These are phyloP conservation scores for Phaeosphaeriaceae sp. DNA, from an alignment of 2,329 filamentous ascomycete genomes.

Conservation along the genomic window DNA sequence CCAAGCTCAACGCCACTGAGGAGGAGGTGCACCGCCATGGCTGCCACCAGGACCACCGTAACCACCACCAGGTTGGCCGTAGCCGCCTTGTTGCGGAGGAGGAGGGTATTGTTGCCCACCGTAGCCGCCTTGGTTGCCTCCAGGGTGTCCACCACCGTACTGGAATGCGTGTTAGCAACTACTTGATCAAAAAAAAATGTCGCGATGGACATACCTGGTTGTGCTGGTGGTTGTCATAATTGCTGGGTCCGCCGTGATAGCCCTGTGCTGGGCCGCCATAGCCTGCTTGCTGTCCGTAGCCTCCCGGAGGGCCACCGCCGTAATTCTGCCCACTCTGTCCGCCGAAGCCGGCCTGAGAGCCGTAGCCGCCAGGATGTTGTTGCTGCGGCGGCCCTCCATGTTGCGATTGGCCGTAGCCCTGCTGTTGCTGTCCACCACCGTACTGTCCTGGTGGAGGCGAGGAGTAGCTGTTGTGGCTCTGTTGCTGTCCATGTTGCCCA, in stretches of 20 bases:
- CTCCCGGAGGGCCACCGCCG: conserved; percentile 19
- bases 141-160: conserved; percentile 21
- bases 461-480: conserved; percentile 26
- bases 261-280: conserved; percentile 39
- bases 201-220: conserved; percentile 16
- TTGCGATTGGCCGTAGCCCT: conserved; percentile 20
- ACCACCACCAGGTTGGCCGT: conserved; percentile 12
- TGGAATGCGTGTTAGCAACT: not conserved
- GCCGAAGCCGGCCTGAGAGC: conserved; percentile 31
- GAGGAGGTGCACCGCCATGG: conserved; percentile 23
- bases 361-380: conserved; percentile 21
- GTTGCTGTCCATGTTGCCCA: conserved; percentile 27
- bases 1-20: conserved; percentile 28
- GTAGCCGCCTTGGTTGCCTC: conserved; percentile 19
- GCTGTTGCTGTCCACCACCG: conserved; percentile 25
- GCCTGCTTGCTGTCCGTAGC: conserved; percentile 40
- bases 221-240: conserved; percentile 43
- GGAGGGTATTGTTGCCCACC: conserved; percentile 25
- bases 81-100: conserved; percentile 18
- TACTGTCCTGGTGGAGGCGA: conserved; percentile 27
- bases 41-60: conserved; percentile 3
- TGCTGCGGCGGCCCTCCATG: conserved; percentile 17
- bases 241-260: conserved; percentile 36
- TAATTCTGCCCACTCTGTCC: conserved; percentile 22
- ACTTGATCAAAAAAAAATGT: too few relatives aligned